phyloP scores from a whole-genome alignment of 495 filamentous ascomycete species.

The Xylaria cubensis region DNA sequence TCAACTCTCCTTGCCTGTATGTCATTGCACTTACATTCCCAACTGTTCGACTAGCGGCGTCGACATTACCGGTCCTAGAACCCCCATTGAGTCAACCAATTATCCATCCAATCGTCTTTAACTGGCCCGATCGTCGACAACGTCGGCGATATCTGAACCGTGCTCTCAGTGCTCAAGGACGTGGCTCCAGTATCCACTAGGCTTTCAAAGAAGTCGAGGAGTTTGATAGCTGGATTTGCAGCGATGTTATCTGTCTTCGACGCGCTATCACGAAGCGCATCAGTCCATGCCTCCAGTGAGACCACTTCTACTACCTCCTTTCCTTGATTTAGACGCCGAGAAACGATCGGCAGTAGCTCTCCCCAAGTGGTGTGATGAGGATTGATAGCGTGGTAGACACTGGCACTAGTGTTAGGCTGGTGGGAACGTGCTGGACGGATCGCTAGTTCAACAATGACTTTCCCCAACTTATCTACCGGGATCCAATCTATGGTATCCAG shows the following conservation, averaged over 20 bases:
- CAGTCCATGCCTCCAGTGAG: constrained; percentile 45
- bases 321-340: constrained; percentile 33
- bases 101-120: constrained; percentile 8
- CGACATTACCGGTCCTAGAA: not conserved
- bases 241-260: constrained; percentile 37
- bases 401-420: not conserved
- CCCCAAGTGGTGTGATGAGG: constrained; percentile 44
- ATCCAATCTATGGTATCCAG: constrained; percentile 58
- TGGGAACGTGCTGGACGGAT: constrained; percentile 25
- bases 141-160: constrained; percentile 1
- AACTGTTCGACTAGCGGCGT: not conserved
- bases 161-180: not conserved
- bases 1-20: not conserved
- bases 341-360: constrained; percentile 36
- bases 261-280: constrained; percentile 42
- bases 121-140: constrained; percentile 3
- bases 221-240: constrained; percentile 48
- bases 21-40: not conserved
- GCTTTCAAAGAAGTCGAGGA: constrained; percentile 38
- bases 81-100: constrained; percentile 25
- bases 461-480: constrained; percentile 50
- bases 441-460: constrained; percentile 41
- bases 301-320: constrained; percentile 37
- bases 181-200: not conserved
- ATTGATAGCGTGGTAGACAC: constrained; percentile 52